Base-by-base conservation (phyloP, 1,284 basidiomycete species). In the Bjerkandera adusta region DNA sequence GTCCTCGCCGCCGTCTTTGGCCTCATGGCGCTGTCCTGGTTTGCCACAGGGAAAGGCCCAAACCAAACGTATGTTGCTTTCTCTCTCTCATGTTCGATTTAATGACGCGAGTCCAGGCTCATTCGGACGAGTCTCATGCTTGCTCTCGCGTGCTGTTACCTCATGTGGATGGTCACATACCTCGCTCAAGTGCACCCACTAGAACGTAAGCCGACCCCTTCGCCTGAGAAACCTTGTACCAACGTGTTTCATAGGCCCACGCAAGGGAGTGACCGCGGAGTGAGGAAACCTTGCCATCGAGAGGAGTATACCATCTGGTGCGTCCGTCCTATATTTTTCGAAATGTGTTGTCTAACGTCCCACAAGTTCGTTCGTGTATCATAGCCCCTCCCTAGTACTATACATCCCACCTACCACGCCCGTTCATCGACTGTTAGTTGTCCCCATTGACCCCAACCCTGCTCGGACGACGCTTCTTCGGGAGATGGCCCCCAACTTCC, bases 141-240 rank as follows among this genome's bases (percentile, higher is more conserved):
- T 49, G 78, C 88, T 1, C 66, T 96, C 15, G 71, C 81, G 4
- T 86, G 81, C 52, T 93, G 89, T 68, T 97, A 93, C 70, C 76
- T 97, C 56, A 88, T 97, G 85, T 97, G 93, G 93, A 87, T 87
- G 66, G 81, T 95, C 61, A 93, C 93, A 5, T 97, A 95, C 65
- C 75, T 96, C 61, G 90, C 91, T 1, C 93, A 97, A 65, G 67
- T 96, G 42, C 83, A 97, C 63, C 94, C 93, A 37, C 75, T 97
- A 47, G 84, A 95, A 62, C 69, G 94, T 95, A 52, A 54, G 83
- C 59, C 21, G 13, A 15, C 12, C 8, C 11, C 26, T 8, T 4
- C 24, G 15, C 22, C 15, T 20, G 15, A 6, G 16, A 10, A 15
- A 27, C 32, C 25, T 12, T 18, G 20, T 36, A 27, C 27, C 36